A percentile compares a stretch with the other conserved stretches of the same genome.
Conservation (phyloP, 129 eudicot species). For the Erigeron canadensis region DNA sequence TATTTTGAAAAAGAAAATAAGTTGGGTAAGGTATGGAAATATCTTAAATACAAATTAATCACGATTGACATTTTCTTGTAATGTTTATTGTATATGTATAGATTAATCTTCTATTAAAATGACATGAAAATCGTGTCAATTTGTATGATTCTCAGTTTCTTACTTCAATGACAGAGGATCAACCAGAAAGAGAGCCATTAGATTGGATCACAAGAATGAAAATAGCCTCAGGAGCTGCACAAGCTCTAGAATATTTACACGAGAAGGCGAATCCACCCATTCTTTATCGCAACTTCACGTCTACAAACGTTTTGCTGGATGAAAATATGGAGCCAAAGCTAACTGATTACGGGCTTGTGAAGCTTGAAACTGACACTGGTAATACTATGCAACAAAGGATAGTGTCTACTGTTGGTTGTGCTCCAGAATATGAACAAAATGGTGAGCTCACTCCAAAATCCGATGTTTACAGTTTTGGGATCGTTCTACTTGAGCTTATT, state of each 20-base stretch:
- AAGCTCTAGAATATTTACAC: slow-evolving; percentile 71
- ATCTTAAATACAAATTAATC: no score
- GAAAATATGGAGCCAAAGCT: slow-evolving; percentile 60
- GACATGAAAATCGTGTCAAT: background rate
- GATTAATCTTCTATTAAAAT: background rate
- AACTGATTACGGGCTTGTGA: slow-evolving; percentile 64
- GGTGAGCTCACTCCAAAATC: slow-evolving; percentile 72
- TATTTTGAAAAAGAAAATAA: no score
- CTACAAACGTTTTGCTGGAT: slow-evolving; percentile 54
- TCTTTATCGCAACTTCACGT: slow-evolving; percentile 57
- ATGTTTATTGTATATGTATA: no score
- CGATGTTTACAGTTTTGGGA: slow-evolving; percentile 74
- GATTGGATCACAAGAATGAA: slow-evolving; percentile 74
- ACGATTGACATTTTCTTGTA: no score
- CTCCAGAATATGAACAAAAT: slow-evolving; percentile 66
- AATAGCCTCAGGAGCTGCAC: slow-evolving; percentile 66
- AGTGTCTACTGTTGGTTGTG: slow-evolving; percentile 52
- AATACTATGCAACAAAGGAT: slow-evolving; percentile 43
- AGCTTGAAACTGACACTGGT: slow-evolving; percentile 47
- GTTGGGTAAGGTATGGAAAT: no score
- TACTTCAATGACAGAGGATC: slow-evolving; percentile 38
- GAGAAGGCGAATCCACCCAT: slow-evolving; percentile 62
- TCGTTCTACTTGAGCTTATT: slow-evolving; percentile 66
- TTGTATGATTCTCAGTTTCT: slow-evolving; percentile 14
- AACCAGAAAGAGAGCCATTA: slow-evolving; percentile 43